phyloP scores from a whole-genome alignment of 805 yeast genomes.

The Metschnikowia similis region DNA sequence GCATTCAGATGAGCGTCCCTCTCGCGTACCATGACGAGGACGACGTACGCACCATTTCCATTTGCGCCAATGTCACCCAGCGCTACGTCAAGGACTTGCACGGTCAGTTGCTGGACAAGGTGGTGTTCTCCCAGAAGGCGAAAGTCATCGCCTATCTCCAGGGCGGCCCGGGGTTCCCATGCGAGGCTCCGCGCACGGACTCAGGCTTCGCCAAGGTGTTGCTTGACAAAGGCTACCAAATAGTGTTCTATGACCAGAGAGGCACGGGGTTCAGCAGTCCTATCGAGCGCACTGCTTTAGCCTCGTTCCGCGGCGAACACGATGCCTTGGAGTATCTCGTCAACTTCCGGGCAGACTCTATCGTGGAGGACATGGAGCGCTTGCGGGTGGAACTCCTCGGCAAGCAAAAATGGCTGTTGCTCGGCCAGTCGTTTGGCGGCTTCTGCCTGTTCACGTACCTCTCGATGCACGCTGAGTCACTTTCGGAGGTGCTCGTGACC shows the following conservation, averaged over 20 bases:
- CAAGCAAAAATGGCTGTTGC: slow-evolving; percentile 42
- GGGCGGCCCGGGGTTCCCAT: slow-evolving; percentile 55
- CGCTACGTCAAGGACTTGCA: slow-evolving; percentile 23
- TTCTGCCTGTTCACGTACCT: slow-evolving; percentile 48
- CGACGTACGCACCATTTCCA: slow-evolving; percentile 12
- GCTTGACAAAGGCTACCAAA: slow-evolving; percentile 39
- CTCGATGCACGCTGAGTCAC: slow-evolving; percentile 39
- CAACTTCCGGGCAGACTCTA: slow-evolving; percentile 50
- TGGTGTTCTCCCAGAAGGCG: slow-evolving; percentile 25
- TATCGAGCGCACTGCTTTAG: slow-evolving; percentile 32
- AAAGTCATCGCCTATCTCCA: slow-evolving; percentile 43
- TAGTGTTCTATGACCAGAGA: slow-evolving; percentile 51
- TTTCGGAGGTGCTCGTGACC: slow-evolving; percentile 45
- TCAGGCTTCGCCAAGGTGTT: slow-evolving; percentile 35
- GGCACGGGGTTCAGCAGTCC: slow-evolving; percentile 58
- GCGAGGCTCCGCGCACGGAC: slow-evolving; percentile 35
- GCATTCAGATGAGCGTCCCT: slow-evolving; percentile 19
- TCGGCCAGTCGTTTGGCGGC: slow-evolving; percentile 58
- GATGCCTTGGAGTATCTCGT: slow-evolving; percentile 33
- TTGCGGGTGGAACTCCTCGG: slow-evolving; percentile 38
- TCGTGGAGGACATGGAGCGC: slow-evolving; percentile 47
- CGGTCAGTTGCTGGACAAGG: slow-evolving; percentile 3
- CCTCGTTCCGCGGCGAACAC: slow-evolving; percentile 3
- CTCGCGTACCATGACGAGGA: slow-evolving; percentile 17
- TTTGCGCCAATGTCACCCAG: slow-evolving; percentile 33